Evolutionary conservation across 2,329 filamentous ascomycete genomes (phyloP).

Genomic region (Delphinella strobiligena): DNA sequence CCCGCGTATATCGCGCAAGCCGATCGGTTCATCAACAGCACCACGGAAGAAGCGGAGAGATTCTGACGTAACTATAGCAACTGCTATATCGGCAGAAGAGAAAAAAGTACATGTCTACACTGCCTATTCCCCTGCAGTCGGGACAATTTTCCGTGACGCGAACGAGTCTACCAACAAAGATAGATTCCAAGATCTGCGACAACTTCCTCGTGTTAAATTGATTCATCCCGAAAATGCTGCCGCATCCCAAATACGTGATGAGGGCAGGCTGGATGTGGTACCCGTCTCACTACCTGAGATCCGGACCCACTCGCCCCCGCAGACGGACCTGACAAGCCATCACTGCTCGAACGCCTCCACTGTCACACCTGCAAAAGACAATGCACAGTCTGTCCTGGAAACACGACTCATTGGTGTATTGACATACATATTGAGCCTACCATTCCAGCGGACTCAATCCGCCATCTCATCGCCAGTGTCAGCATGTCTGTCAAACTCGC

Average conservation of each 20-base stretch:
- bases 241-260: no score
- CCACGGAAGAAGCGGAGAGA: constrained; percentile 2
- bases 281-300: no score
- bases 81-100: background rate
- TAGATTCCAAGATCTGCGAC: constrained; percentile 10
- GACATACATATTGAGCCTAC: background rate
- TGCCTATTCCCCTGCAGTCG: no score
- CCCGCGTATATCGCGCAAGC: background rate
- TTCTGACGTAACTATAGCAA: constrained; percentile 1
- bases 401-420: constrained; percentile 2
- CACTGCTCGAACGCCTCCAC: no score
- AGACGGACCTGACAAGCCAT: no score
- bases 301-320: no score
- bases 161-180: no score
- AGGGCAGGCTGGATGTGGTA: no score
- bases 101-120: background rate
- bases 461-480: constrained; percentile 10
- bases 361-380: constrained; percentile 1
- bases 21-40: constrained; percentile 1
- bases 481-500: no score
- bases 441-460: constrained; percentile 2
- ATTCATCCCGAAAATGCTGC: constrained; percentile 19
- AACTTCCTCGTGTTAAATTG: constrained; percentile 16
- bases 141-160: no score
- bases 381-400: background rate